A percentile compares a stretch with the other conserved stretches of the same genome.
phyloP scores from a whole-genome alignment of 106 monocot species.

The Phalaenopsis equestris region DNA sequence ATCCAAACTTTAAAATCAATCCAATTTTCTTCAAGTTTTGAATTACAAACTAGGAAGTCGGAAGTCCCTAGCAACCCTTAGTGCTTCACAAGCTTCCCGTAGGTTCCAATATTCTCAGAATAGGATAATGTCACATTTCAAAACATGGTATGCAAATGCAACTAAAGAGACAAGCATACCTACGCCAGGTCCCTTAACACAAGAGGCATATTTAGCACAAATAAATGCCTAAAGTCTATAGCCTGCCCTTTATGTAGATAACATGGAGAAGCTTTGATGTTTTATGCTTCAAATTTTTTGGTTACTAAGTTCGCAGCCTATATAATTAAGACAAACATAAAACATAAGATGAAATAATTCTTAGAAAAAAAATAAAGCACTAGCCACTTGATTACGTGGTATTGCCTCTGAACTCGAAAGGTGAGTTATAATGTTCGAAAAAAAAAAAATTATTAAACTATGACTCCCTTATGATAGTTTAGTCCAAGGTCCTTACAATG shows the following conservation, averaged over 20 bases:
- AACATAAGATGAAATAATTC: neutral
- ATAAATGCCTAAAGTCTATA: neutral
- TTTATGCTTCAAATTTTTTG: neutral
- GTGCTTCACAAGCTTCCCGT: neutral
- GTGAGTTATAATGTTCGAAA: neutral
- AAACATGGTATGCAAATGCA: neutral
- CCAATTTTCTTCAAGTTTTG: too few species aligned
- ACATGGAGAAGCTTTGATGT: neutral
- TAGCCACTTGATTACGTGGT: too few species aligned
- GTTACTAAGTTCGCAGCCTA: neutral
- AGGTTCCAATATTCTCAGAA: neutral
- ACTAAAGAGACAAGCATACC: neutral
- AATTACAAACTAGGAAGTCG: neutral
- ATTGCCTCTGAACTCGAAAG: neutral
- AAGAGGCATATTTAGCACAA: neutral
- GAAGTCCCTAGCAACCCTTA: neutral
- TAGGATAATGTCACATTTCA: neutral
- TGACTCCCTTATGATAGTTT: neutral
- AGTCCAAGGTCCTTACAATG: neutral
- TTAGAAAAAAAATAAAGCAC: neutral
- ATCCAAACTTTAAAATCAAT: too few species aligned
- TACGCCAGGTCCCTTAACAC: neutral
- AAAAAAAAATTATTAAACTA: neutral
- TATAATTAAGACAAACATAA: neutral
- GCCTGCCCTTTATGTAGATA: neutral